A percentile compares a stretch with the other conserved stretches of the same genome.
phyloP scores from a whole-genome alignment of 106 monocot genomes.

The Acorus calamus region DNA sequence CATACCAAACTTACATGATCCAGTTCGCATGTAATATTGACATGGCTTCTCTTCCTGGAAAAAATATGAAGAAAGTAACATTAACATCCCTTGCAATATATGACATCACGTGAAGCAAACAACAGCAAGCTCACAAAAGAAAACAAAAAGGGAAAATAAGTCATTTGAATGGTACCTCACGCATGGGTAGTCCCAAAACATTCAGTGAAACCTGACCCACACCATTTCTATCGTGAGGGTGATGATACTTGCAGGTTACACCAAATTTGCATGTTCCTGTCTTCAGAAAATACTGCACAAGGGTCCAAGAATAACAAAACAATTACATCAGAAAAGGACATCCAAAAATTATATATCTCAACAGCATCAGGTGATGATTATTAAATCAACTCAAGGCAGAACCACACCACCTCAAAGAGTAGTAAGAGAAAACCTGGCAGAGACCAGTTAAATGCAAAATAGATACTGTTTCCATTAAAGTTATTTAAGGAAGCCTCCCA shows the following conservation, averaged over 20 bases:
- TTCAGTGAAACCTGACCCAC: constrained; percentile 38
- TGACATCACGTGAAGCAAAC: too few species aligned
- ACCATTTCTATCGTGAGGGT: constrained; percentile 51
- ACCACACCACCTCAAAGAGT: too few species aligned
- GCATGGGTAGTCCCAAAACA: constrained; percentile 64
- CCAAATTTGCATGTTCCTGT: constrained; percentile 83
- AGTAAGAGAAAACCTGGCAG: too few species aligned
- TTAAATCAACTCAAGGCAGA: too few species aligned
- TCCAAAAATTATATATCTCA: too few species aligned
- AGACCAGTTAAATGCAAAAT: too few species aligned
- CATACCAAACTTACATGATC: constrained; percentile 64
- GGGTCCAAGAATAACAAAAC: not conserved
- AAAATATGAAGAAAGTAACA: not conserved
- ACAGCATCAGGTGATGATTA: too few species aligned
- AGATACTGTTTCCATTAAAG: too few species aligned
- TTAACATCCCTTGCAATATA: not conserved
- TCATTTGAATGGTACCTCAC: constrained; percentile 35
- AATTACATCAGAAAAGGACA: too few species aligned
- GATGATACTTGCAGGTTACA: constrained; percentile 79
- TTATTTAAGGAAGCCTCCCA: too few species aligned
- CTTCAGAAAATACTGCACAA: constrained; percentile 77
- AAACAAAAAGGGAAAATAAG: not conserved
- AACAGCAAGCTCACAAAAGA: too few species aligned
- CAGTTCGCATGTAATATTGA: constrained; percentile 71
- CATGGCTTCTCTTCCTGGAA: constrained; percentile 63